Evolutionary conservation across 2,329 filamentous ascomycete species (phyloP).

Genomic region (Xylariaceae sp.): DNA sequence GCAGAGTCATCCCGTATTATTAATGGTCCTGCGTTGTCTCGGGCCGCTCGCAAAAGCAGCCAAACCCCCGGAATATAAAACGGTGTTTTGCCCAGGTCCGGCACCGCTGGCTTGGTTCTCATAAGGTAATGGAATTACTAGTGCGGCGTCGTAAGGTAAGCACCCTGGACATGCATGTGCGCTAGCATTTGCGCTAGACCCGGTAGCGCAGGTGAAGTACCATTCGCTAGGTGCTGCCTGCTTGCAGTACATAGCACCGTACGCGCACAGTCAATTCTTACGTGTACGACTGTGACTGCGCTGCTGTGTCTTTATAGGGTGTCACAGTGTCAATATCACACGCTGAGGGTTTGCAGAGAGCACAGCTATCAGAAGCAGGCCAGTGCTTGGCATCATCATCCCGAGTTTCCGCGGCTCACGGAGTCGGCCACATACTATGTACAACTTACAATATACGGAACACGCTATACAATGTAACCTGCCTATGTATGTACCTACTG

Average conservation of each 20-base stretch:
- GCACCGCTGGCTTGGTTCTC: slow-evolving; percentile 19
- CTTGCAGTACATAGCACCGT: too few species aligned
- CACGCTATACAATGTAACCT: background rate
- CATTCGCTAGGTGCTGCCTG: too few species aligned
- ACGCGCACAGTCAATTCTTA: too few species aligned
- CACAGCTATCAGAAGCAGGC: background rate
- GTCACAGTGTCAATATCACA: background rate
- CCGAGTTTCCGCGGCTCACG: slow-evolving; percentile 17
- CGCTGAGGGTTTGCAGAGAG: too few species aligned
- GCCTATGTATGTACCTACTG: background rate
- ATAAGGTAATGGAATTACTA: slow-evolving; percentile 30
- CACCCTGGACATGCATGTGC: background rate
- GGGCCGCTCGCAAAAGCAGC: background rate
- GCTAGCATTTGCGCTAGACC: background rate
- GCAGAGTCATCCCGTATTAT: too few species aligned
- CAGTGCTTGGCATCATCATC: slow-evolving; percentile 9
- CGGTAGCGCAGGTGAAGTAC: background rate
- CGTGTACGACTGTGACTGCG: too few species aligned
- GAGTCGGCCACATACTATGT: slow-evolving; percentile 8
- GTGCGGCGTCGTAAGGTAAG: background rate
- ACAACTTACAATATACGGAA: background rate
- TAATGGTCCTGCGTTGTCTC: background rate
- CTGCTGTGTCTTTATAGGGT: too few species aligned
- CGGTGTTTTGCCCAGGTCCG: background rate
- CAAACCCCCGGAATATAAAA: background rate